A percentile compares a stretch with the other conserved stretches of the same genome.
Evolutionary conservation across 1,284 basidiomycete genomes (phyloP).

Genomic region (Naganishia sp.): DNA sequence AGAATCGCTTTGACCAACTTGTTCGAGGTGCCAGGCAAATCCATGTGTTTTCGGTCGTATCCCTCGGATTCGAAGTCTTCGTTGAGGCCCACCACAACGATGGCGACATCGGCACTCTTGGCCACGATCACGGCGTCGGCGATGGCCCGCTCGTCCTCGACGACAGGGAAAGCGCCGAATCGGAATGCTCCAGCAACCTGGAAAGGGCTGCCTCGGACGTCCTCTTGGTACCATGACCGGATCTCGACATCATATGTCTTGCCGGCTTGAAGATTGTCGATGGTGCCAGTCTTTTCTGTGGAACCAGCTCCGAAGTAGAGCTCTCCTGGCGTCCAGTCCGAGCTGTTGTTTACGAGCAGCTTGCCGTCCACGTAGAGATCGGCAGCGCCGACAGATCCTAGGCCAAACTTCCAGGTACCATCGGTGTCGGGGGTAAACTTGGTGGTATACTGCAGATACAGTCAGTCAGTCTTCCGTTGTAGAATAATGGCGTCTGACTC

Average conservation of each 20-base stretch:
- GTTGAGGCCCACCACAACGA: constrained; percentile 66
- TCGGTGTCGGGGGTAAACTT: constrained; percentile 33
- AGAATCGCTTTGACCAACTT: constrained; percentile 56
- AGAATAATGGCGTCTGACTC: not conserved
- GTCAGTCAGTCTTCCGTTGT: too few species aligned
- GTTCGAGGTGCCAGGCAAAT: constrained; percentile 59
- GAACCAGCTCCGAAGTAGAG: constrained; percentile 58
- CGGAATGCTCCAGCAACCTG: constrained; percentile 45
- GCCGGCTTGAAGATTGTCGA: constrained; percentile 27
- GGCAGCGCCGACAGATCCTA: constrained; percentile 29
- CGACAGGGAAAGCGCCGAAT: constrained; percentile 66
- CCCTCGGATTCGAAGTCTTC: constrained; percentile 56
- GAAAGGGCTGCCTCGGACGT: constrained; percentile 30
- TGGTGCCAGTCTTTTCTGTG: constrained; percentile 36
- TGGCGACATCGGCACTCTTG: constrained; percentile 60
- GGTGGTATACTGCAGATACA: constrained; percentile 18
- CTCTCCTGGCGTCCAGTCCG: constrained; percentile 48
- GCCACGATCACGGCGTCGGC: constrained; percentile 64
- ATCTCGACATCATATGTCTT: constrained; percentile 34
- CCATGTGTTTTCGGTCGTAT: constrained; percentile 47
- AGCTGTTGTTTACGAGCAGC: constrained; percentile 69
- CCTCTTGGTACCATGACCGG: constrained; percentile 28
- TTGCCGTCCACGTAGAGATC: constrained; percentile 61
- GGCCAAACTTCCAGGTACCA: constrained; percentile 62
- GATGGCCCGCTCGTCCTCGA: constrained; percentile 63